A percentile compares a stretch with the other conserved stretches of the same genome.
Conservation (phyloP, 2,329 filamentous ascomycete species). For the Fusarium decemcellulare region DNA sequence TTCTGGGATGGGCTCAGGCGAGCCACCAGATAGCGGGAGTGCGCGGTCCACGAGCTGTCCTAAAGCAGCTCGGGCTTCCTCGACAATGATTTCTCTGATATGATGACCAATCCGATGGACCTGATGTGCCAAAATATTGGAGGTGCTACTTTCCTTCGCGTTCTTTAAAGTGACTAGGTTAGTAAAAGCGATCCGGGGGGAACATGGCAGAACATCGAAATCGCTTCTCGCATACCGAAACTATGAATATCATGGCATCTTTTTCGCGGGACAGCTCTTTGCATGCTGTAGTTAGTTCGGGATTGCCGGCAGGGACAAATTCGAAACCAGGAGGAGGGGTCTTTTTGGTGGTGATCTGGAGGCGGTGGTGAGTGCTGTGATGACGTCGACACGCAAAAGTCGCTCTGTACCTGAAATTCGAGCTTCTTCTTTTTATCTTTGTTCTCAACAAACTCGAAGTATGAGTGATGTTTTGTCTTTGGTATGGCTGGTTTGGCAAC, state of each 20-base stretch:
- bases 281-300: slow-evolving; percentile 71
- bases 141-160: slow-evolving; percentile 48
- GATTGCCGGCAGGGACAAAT: slow-evolving; percentile 75
- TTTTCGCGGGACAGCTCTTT: slow-evolving; percentile 75
- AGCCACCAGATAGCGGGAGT: slow-evolving; percentile 44
- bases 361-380: slow-evolving; percentile 47
- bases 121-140: slow-evolving; percentile 63
- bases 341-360: slow-evolving; percentile 66
- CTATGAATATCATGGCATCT: slow-evolving; percentile 76
- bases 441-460: slow-evolving; percentile 76
- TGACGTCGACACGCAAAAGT: slow-evolving; percentile 32
- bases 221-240: slow-evolving; percentile 65
- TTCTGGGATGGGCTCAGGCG: slow-evolving; percentile 72
- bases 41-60: slow-evolving; percentile 44
- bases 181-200: slow-evolving; percentile 10
- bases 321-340: slow-evolving; percentile 72
- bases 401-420: slow-evolving; percentile 68
- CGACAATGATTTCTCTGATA: slow-evolving; percentile 71
- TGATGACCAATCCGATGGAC: slow-evolving; percentile 74
- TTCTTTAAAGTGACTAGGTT: slow-evolving; percentile 43
- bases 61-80: slow-evolving; percentile 61
- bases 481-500: slow-evolving; percentile 57
- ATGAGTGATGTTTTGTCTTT: slow-evolving; percentile 71
- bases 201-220: not conserved
- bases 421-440: slow-evolving; percentile 74